Base-by-base conservation (phyloP, 2,329 filamentous ascomycete genomes). In the Pezicula radicicola region DNA sequence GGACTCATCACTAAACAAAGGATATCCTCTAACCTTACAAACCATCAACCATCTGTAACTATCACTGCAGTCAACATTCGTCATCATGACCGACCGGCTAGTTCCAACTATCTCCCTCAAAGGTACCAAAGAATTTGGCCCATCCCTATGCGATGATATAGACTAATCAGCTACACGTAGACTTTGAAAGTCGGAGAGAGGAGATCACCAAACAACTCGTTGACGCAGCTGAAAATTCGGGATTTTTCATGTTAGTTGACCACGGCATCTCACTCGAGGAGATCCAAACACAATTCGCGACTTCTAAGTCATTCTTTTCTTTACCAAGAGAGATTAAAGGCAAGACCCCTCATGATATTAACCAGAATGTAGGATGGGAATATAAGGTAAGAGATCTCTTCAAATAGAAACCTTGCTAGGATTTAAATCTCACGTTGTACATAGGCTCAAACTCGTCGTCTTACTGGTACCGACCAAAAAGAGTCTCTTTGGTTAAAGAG, bases 221-320 rank as follows among this genome's bases (percentile, higher is more conserved):
- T 52, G 51, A 72, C 27, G 79, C 79, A 1, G 75, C 79, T 0
- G 77, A 81, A 55, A 78, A 77, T 18, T 75, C 75, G 33, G 79
- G 80, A 13, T 82, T 83, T 70, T 83, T 83, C 63, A 75, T 74
- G 27, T 55, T 83, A 2, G 65, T 75, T 16, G 73, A 81, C 56
- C 79, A 81, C 54, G 59, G 70, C 67, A 46, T 66, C 49, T 45
- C 66, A 7, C 41, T 67, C 25, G 59, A 68, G 5, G 72, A 77
- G 25, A 74, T 83, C 16, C 73, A 80, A 18, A 21, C 15, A 6
- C 15, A 18, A 44, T 68, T 66, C 35, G 39, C 43, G 7, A 53
- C 52, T 3, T 63, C 66, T 0, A 70, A 75, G 51, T 56, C 63
- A 7, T 81, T 83, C 68, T 83, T 83, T 61, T 59, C 67, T 15